phyloP scores from a whole-genome alignment of 495 filamentous ascomycete species.

The Haplographium delicatum region DNA sequence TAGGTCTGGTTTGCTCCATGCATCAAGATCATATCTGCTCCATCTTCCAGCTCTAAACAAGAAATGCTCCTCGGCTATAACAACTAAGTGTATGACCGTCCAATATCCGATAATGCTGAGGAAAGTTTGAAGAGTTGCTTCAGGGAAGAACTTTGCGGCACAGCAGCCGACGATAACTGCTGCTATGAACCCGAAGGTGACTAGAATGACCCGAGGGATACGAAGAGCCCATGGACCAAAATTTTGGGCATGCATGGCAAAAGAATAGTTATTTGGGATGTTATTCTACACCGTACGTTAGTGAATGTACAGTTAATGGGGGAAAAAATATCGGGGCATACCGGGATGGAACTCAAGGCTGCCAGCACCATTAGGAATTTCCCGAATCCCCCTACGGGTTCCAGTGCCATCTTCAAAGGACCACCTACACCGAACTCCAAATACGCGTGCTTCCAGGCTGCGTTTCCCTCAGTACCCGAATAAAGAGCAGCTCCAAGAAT shows the following conservation, averaged over 20 bases:
- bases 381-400: constrained; percentile 1
- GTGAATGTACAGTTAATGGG: not conserved
- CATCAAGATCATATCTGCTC: constrained; percentile 10
- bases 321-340: not conserved
- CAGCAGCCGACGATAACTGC: constrained; percentile 8
- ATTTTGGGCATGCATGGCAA: constrained; percentile 8
- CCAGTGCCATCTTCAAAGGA: not conserved
- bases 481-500: not conserved
- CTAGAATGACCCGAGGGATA: constrained; percentile 3
- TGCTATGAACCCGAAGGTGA: constrained; percentile 1
- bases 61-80: constrained; percentile 9
- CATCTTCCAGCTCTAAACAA: constrained; percentile 11
- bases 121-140: constrained; percentile 7
- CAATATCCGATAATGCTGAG: constrained; percentile 13
- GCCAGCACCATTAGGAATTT: constrained; percentile 4
- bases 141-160: constrained; percentile 1
- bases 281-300: constrained; percentile 4
- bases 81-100: constrained; percentile 4
- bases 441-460: constrained; percentile 1
- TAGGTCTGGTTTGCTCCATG: constrained; percentile 5
- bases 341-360: constrained; percentile 7
- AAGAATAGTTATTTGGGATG: constrained; percentile 13
- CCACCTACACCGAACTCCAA: not conserved
- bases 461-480: not conserved
- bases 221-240: constrained; percentile 11